A percentile compares a stretch with the other conserved stretches of the same genome.
Evolutionary conservation across 2,329 filamentous ascomycete species (phyloP).

Genomic region (Talaromyces albobiverticillius): DNA sequence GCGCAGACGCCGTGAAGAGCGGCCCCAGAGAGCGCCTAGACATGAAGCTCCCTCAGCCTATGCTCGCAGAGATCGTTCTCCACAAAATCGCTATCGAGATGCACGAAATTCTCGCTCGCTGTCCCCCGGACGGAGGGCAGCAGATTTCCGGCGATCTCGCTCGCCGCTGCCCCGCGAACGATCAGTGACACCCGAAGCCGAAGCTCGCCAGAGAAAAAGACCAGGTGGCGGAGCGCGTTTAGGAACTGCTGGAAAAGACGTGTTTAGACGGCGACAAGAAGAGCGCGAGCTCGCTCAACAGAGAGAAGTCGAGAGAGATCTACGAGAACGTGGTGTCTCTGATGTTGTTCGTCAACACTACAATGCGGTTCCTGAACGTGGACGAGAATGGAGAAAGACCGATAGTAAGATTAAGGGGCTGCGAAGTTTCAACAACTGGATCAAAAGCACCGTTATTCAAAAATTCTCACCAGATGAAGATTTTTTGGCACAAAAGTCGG

Average conservation of each 20-base stretch:
- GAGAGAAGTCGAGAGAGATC: constrained; percentile 34
- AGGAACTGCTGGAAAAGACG: constrained; percentile 36
- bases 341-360: constrained; percentile 93
- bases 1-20: constrained; percentile 14
- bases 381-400: constrained; percentile 89
- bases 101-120: constrained; percentile 17
- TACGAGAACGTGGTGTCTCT: constrained; percentile 60
- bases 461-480: constrained; percentile 87
- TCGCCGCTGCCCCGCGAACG: constrained; percentile 41
- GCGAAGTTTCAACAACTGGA: constrained; percentile 96
- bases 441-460: constrained; percentile 96
- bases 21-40: constrained; percentile 29
- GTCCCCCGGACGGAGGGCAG: constrained; percentile 20
- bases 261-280: constrained; percentile 41
- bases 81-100: constrained; percentile 17
- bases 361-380: constrained; percentile 90
- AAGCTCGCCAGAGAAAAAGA: constrained; percentile 42
- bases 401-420: constrained; percentile 94
- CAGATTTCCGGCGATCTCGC: constrained; percentile 33
- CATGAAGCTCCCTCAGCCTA: constrained; percentile 39
- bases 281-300: constrained; percentile 42
- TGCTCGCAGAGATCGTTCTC: constrained; percentile 36
- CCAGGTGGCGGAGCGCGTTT: constrained; percentile 46
- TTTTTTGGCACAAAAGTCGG: constrained; percentile 54
- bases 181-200: constrained; percentile 39